Percentiles rank a stretch among this genome's conserved stretches.
phyloP scores from a whole-genome alignment of 306 rosid genomes.

The Cicer judaicum region DNA sequence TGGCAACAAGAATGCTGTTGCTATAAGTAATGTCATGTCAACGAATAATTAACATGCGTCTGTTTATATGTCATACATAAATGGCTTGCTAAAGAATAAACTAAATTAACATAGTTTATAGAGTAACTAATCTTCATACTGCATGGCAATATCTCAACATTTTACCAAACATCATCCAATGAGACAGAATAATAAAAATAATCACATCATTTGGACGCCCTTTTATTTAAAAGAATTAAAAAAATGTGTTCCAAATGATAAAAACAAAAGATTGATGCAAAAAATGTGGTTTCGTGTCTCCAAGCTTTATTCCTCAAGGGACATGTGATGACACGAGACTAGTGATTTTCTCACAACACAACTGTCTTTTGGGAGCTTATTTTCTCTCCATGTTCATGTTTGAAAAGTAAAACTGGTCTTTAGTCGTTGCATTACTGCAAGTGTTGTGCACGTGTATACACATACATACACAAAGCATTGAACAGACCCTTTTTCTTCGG shows the following conservation, averaged over 20 bases:
- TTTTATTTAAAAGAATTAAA: constrained; percentile 22
- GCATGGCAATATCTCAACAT: constrained; percentile 35
- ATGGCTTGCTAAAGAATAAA: not conserved
- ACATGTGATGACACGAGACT: not conserved
- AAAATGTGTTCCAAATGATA: constrained; percentile 2
- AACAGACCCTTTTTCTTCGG: constrained; percentile 5
- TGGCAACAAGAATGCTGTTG: constrained; percentile 15
- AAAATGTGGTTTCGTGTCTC: not conserved
- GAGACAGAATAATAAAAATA: constrained; percentile 29
- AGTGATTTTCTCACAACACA: constrained; percentile 29
- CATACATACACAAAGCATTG: not conserved
- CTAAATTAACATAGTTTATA: constrained; percentile 14
- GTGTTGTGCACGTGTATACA: not conserved
- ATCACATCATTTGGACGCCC: constrained; percentile 23
- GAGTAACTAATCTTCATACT: not conserved
- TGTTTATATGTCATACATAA: constrained; percentile 27
- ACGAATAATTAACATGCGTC: constrained; percentile 24
- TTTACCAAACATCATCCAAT: constrained; percentile 13
- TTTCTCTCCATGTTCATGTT: not conserved
- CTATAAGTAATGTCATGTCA: constrained; percentile 33
- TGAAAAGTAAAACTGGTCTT: not conserved
- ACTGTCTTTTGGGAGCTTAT: constrained; percentile 17
- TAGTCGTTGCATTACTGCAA: constrained; percentile 8
- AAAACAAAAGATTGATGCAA: constrained; percentile 23
- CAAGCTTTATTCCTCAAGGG: not conserved